Evolutionary conservation across 2,329 filamentous ascomycete genomes (phyloP), one percentile per base, ranked within the genome.

Genomic region (Epichloe brachyelytri): DNA sequence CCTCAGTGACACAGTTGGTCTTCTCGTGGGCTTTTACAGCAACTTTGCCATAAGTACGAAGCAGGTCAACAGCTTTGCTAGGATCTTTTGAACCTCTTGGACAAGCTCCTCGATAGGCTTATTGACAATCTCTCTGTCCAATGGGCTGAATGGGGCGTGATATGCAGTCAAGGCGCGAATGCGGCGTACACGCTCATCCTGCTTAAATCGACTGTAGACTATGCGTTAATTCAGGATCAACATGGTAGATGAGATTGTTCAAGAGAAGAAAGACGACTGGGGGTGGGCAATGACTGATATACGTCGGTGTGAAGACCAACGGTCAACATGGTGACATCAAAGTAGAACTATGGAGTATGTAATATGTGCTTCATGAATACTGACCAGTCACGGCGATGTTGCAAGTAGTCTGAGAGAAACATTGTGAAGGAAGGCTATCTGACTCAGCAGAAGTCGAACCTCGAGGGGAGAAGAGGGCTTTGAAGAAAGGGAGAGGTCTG

Each of bases 1-100:
- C 73, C 68, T 96, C 90, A 0, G 91, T 96, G 12, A 94, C 69
- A 62, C 88, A 94, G 65, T 96, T 96, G 2, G 89, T 95, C 68
- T 85, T 85, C 55, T 83, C 77, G 37, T 96, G 91, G 1, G 88
- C 90, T 61, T 82, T 84, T 49, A 95, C 65, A 0, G 90, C 86
- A 19, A 91, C 83, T 67, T 94, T 95, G 60, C 86, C 86, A 64
- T 96, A 97, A 11, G 88, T 82, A 53, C 75, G 80, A n/a, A 96
- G 79, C 45, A 96, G 78, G 54, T 88, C 82, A 22, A 83, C 64
- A 0, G 90, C 83, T 12, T 77, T 75, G 46, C 81, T 72, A 49
- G 73, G 68, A 43, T 82, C 77, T n/a, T 79, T 34, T 91, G 87
- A 3, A 95, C 85, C 69, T 85, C 79, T 54, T 82, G 69, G 5